Conservation (phyloP, 139 green algal genomes). For the Picochlorum sp. region DNA sequence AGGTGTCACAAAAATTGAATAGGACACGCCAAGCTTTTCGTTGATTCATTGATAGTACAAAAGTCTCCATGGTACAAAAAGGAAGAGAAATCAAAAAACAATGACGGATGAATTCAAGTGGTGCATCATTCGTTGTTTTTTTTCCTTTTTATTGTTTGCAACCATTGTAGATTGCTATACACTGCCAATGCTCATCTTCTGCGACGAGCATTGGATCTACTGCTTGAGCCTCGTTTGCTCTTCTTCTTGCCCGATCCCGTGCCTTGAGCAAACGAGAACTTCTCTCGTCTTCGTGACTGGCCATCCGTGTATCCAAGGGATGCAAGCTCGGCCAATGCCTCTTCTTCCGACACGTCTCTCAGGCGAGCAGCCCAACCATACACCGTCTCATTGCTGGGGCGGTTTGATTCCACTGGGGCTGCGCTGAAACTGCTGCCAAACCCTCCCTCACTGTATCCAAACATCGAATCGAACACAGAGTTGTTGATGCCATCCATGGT, state of each 20-base stretch:
- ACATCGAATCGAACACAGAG: constrained; percentile 36
- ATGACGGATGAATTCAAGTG: too few relatives aligned
- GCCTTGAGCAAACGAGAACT: constrained; percentile 8
- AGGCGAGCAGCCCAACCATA: constrained; percentile 51
- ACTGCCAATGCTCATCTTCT: background rate
- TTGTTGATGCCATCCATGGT: constrained; percentile 13
- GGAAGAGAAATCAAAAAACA: too few relatives aligned
- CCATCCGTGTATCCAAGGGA: constrained; percentile 25
- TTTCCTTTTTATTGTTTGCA: too few relatives aligned
- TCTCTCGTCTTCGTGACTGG: background rate
- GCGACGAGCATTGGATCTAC: background rate
- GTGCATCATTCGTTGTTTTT: too few relatives aligned
- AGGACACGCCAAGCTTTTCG: too few relatives aligned
- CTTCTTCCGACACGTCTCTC: constrained; percentile 43
- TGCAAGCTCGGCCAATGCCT: constrained; percentile 29
- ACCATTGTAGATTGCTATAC: too few relatives aligned
- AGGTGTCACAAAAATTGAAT: too few relatives aligned
- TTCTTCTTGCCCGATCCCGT: constrained; percentile 18
- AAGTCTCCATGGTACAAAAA: too few relatives aligned
- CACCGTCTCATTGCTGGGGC: constrained; percentile 9
- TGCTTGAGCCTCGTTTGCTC: constrained; percentile 9
- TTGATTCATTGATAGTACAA: too few relatives aligned
- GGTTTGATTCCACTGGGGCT: background rate
- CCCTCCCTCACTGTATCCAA: constrained; percentile 21
- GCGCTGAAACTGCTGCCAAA: constrained; percentile 7